Evolutionary conservation across 75 land plant genomes (phyloP), one percentile per base, ranked within the genome.

Genomic region (Isoetes taiwanensis): DNA sequence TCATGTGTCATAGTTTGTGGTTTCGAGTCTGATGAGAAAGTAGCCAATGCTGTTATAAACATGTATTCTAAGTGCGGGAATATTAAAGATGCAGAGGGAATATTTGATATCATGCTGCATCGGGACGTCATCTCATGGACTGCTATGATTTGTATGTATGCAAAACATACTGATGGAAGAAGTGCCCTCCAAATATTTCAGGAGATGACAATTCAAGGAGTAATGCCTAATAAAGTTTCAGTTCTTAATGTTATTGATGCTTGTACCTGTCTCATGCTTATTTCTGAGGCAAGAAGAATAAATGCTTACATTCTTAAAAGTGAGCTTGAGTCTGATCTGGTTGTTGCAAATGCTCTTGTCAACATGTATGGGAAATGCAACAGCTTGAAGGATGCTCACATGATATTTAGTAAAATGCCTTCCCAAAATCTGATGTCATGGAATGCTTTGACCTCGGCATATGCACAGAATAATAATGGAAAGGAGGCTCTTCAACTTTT

Each of bases 311-410:
- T 46, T 5, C 8, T 23, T 6, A n/a, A 16, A 8, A 23, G 50
- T 4, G 16, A 6, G n/a, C 25, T 46, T 23, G 4, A 6, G n/a
- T 4, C 12, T 6, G 50, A 46, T 3, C 6, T 6, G 6, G 23
- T 6, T 23, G 16, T 46, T 6, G 4, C 21, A n/a, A 46, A 46
- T 23, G 50, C 50, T 5, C 12, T 46, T 46, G 25, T 46, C 5
- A 46, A n/a, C 19, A 46, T 46, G 50, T 46, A 46, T n/a, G 50
- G 50, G 12, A 46, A n/a, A n/a, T 46, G 50, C 25, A 23, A 23
- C n/a, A 46, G 23, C 50, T 19, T 46, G 50, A 23, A 6, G 50
- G 50, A 46, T 6, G 50, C 50, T n/a, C 6, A 23, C 8, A 6
- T 19, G 50, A 4, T 46, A 23, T 46, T 46, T 46, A 23, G 23